These are phyloP conservation scores for Rhynchosporium secalis DNA, from an alignment of 2,329 filamentous ascomycete genomes.

Conservation along the genomic window DNA sequence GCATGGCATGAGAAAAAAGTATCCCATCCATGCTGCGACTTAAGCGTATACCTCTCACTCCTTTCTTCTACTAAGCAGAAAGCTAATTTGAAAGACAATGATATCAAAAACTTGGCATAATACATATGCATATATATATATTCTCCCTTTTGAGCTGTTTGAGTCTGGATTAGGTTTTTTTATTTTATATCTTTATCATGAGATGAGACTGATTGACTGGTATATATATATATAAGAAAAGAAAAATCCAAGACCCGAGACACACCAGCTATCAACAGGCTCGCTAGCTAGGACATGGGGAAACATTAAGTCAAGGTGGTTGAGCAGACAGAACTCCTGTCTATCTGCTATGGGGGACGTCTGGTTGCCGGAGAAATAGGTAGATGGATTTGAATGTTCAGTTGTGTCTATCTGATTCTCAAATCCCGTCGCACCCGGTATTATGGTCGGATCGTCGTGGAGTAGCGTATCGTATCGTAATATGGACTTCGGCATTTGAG, in stretches of 20 bases:
- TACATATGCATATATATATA: too few species aligned
- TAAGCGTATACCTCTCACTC: too few species aligned
- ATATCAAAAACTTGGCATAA: too few species aligned
- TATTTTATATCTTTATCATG: too few species aligned
- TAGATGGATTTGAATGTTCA: background rate
- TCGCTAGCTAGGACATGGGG: background rate
- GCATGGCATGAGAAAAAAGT: too few species aligned
- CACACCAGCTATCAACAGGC: background rate
- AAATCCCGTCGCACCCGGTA: background rate
- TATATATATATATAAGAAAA: slow-evolving; percentile 1
- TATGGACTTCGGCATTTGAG: background rate
- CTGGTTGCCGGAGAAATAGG: background rate
- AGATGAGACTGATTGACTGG: too few species aligned
- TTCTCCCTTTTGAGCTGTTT: too few species aligned
- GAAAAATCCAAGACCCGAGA: background rate
- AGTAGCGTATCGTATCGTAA: slow-evolving; percentile 6
- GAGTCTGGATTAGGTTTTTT: too few species aligned
- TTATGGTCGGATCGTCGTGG: background rate
- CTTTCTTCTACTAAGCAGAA: too few species aligned
- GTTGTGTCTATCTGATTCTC: background rate
- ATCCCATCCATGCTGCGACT: too few species aligned
- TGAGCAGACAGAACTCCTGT: background rate
- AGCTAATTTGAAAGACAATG: too few species aligned
- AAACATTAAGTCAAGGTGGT: slow-evolving; percentile 3
- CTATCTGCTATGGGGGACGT: background rate